phyloP scores from a whole-genome alignment of 208 protist species.

The Crithidia thermophila region DNA sequence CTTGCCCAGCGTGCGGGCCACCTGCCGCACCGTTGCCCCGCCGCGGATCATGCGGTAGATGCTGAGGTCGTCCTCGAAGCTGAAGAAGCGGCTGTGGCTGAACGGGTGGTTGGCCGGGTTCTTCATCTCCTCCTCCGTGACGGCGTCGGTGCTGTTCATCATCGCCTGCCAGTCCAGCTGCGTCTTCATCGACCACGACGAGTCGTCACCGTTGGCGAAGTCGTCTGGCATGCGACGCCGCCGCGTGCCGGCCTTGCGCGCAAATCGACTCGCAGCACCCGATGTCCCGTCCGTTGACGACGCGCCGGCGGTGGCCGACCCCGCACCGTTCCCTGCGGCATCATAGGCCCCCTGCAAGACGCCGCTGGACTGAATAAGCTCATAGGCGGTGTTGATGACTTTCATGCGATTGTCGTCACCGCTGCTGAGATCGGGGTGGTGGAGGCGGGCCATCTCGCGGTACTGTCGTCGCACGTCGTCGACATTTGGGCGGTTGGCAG shows the following conservation, averaged over 20 bases:
- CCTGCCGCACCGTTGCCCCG: constrained; percentile 78
- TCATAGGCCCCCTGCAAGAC: constrained; percentile 38
- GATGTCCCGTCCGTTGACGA: too few relatives aligned
- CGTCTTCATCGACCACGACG: constrained; percentile 79
- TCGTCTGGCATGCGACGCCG: constrained; percentile 77
- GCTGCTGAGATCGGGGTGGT: constrained; percentile 89
- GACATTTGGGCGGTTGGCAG: constrained; percentile 32
- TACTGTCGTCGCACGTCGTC: constrained; percentile 80
- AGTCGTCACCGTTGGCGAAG: constrained; percentile 82
- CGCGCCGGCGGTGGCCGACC: not conserved
- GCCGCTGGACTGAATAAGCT: constrained; percentile 76
- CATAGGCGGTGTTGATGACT: constrained; percentile 90
- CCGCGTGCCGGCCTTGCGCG: constrained; percentile 44
- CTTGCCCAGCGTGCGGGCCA: constrained; percentile 83
- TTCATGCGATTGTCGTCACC: constrained; percentile 89
- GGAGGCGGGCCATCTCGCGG: constrained; percentile 78
- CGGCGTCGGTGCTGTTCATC: constrained; percentile 48
- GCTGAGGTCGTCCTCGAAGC: constrained; percentile 77
- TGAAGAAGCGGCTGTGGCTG: constrained; percentile 88
- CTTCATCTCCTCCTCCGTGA: constrained; percentile 65
- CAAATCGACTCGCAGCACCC: too few relatives aligned
- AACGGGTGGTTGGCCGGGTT: constrained; percentile 91
- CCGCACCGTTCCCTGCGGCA: not conserved
- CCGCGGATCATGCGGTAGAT: constrained; percentile 90
- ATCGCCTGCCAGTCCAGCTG: constrained; percentile 77